Conservation (phyloP, 73 alveolate species). For the Durusdinium trenchii region DNA sequence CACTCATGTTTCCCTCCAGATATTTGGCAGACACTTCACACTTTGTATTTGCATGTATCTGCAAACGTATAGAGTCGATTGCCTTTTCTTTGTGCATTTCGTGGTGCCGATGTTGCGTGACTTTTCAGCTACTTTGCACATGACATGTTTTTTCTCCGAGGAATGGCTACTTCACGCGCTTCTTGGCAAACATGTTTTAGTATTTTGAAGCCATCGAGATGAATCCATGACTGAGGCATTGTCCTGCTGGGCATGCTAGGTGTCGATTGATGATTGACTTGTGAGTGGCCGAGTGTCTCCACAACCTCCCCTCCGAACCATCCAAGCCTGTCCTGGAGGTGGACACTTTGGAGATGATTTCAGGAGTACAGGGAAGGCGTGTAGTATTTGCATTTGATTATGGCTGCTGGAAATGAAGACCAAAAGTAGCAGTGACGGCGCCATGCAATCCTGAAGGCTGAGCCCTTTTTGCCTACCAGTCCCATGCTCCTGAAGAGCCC, state of each 20-base stretch:
- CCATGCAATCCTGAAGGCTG: neutral
- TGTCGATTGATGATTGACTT: neutral
- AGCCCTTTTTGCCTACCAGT: constrained; percentile 62
- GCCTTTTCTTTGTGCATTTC: too few species aligned
- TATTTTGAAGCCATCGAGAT: neutral
- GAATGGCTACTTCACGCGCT: constrained; percentile 89
- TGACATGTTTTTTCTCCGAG: neutral
- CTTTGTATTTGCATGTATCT: too few species aligned
- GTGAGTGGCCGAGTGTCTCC: neutral
- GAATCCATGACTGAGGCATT: constrained; percentile 2
- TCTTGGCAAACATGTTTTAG: neutral
- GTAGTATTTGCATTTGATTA: too few species aligned
- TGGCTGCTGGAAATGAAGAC: neutral
- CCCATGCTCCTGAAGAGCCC: constrained; percentile 67
- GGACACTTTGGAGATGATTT: constrained; percentile 88
- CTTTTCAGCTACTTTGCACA: neutral
- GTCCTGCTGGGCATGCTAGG: constrained; percentile 94
- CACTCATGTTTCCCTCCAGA: too few species aligned
- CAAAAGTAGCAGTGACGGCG: neutral
- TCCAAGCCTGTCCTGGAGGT: neutral
- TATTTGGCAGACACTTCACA: too few species aligned
- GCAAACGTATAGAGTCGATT: too few species aligned
- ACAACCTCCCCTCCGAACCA: neutral
- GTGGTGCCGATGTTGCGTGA: too few species aligned
- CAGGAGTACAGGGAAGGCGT: constrained; percentile 36